Conservation (phyloP, 352 stramenopile genomes). For the Phytophthora pini region DNA sequence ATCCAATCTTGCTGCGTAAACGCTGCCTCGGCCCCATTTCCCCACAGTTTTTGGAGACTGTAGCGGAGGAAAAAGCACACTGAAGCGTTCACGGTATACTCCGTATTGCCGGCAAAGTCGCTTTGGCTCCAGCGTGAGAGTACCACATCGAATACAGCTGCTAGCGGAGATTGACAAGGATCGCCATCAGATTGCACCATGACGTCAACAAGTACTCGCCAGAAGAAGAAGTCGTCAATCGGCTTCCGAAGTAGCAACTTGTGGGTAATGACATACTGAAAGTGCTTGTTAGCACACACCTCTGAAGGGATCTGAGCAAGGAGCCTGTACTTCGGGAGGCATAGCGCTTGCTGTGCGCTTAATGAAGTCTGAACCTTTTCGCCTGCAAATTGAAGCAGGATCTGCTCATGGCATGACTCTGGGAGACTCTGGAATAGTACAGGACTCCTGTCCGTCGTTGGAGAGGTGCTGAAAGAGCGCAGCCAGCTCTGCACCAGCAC, state of each 20-base stretch:
- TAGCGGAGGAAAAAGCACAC: slow-evolving; percentile 76
- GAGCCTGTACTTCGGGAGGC: slow-evolving; percentile 56
- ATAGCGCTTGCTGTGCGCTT: slow-evolving; percentile 22
- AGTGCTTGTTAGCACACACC: slow-evolving; percentile 57
- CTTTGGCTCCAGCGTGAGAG: slow-evolving; percentile 64
- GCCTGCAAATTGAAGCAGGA: slow-evolving; percentile 54
- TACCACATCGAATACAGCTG: slow-evolving; percentile 62
- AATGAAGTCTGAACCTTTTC: slow-evolving; percentile 11
- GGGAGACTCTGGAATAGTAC: slow-evolving; percentile 55
- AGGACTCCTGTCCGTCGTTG: slow-evolving; percentile 20
- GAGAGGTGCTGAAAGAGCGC: slow-evolving; percentile 25
- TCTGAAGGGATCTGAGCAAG: slow-evolving; percentile 45
- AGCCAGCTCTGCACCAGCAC: slow-evolving; percentile 60
- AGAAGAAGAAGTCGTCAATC: slow-evolving; percentile 56
- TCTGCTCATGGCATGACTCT: slow-evolving; percentile 54
- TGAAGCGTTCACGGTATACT: slow-evolving; percentile 65
- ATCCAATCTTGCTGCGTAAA: slow-evolving; percentile 64
- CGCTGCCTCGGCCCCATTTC: slow-evolving; percentile 6
- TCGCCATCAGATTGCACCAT: slow-evolving; percentile 25
- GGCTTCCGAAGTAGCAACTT: slow-evolving; percentile 65
- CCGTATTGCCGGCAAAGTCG: slow-evolving; percentile 52
- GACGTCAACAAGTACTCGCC: slow-evolving; percentile 55
- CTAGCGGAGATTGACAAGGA: slow-evolving; percentile 34
- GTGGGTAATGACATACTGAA: slow-evolving; percentile 68
- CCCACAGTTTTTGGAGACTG: slow-evolving; percentile 43